Base-by-base conservation (phyloP, 139 green algal species). In the Chlamydomonas schloesseri region DNA sequence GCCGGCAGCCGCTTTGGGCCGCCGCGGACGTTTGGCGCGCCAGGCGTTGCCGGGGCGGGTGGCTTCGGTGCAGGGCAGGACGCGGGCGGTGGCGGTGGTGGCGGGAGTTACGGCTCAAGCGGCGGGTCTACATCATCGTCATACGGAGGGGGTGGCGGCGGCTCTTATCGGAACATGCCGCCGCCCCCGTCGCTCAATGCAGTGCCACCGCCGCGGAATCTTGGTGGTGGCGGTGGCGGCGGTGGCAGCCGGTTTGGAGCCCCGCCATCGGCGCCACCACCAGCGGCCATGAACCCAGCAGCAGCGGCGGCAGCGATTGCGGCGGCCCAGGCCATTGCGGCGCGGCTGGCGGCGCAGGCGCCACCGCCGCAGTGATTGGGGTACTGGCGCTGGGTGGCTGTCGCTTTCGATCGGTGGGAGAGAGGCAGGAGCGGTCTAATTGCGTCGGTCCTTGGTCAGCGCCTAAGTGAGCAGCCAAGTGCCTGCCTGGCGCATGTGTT, bases 241-340 rank as follows among this genome's bases (percentile, higher is more conserved):
- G 76, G 76, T 42, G 60, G 76, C 29, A 62, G 60, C 18, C 28
- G 64, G 18, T 46, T 67, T 29, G 24, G 69, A n/a, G 42, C 64
- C 64, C 64, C 64, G 42, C 78, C 64, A 31, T 17, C 26, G 42
- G 42, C 17, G 42, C 57, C 57, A 29, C 26, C 33, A 24, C 37
- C 28, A 24, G 8, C 33, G 17, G 55, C 1, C 55, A 60, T 82
- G 50, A 78, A 90, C 62, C 76, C 89, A 9, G 62, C 86, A 0
- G 85, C 85, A 36, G 88, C 87, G 11, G 81, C 82, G 23, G 69
- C 74, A 23, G 87, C 87, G 14, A 82, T 91, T n/a, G 87, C 78
- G 24, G 81, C 82, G 46, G 93, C 93, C 1, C 87, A 93, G 65
- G 91, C 91, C 0, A 93, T 95, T 57, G 93, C 92, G 36, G 92